These are phyloP conservation scores for Pleurotus pulmonarius DNA, from an alignment of 768 basidiomycete species.

Conservation along the genomic window DNA sequence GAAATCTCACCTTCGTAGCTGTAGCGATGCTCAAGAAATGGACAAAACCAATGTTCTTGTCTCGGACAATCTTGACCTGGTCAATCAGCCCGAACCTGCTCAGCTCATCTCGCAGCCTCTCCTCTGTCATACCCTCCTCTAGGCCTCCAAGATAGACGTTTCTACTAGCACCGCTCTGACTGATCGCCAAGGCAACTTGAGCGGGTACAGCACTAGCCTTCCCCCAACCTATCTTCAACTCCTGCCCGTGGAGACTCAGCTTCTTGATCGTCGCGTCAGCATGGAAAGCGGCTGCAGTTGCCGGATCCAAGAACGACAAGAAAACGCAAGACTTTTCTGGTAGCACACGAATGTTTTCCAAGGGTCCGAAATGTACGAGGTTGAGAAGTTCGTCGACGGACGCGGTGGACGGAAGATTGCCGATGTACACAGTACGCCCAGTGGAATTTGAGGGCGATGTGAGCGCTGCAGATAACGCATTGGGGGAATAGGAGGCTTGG, in stretches of 20 bases:
- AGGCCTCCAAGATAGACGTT: conserved; percentile 97
- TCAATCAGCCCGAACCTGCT: conserved; percentile 94
- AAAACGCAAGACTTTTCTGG: conserved; percentile 98
- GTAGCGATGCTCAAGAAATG: conserved; percentile 95
- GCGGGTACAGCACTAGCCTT: conserved; percentile 88
- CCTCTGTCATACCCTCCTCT: conserved; percentile 87
- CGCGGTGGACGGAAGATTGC: conserved; percentile 91
- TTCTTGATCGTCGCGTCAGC: conserved; percentile 97
- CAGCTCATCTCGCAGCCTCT: conserved; percentile 87
- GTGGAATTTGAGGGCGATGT: conserved; percentile 63
- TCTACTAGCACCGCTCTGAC: conserved; percentile 87
- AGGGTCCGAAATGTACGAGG: conserved; percentile 95
- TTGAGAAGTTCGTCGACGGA: conserved; percentile 98
- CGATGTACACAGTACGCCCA: conserved; percentile 94
- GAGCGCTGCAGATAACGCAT: conserved; percentile 69
- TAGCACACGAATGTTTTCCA: conserved; percentile 90
- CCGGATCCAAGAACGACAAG: conserved; percentile 93
- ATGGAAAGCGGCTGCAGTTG: conserved; percentile 93
- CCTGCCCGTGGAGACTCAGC: conserved; percentile 87
- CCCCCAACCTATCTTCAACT: conserved; percentile 99
- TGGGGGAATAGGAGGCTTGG: conserved; percentile 75
- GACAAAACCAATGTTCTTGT: conserved; percentile 99
- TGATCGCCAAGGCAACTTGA: conserved; percentile 83
- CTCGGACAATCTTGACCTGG: conserved; percentile 98
- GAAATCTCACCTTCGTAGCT: conserved; percentile 79